Conservation (phyloP, 1,139 yeast species). For the Pichia sp. region DNA sequence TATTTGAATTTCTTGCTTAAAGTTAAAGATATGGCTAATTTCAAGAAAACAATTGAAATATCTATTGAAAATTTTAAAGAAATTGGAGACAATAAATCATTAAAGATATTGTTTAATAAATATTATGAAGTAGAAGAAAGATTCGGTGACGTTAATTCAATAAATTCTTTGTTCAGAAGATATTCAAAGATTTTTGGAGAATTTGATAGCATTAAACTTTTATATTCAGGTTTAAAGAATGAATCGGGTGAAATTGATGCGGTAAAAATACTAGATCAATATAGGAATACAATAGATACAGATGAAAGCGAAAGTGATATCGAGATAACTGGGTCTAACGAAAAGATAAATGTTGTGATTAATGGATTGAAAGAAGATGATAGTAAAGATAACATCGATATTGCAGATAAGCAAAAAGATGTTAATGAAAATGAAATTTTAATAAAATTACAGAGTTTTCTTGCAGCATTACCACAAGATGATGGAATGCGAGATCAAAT, state of each 20-base stretch:
- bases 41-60: slow-evolving; percentile 76
- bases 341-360: neutral
- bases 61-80: slow-evolving; percentile 40
- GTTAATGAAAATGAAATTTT: neutral
- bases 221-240: slow-evolving; percentile 1
- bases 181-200: slow-evolving; percentile 49
- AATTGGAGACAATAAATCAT: slow-evolving; percentile 27
- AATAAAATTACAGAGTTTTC: slow-evolving; percentile 1
- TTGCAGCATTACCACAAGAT: slow-evolving; percentile 7
- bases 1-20: slow-evolving; percentile 70
- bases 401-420: neutral
- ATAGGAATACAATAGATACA: neutral
- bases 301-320: neutral
- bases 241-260: slow-evolving; percentile 1
- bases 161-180: slow-evolving; percentile 59
- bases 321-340: neutral
- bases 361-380: slow-evolving; percentile 3
- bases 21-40: slow-evolving; percentile 72
- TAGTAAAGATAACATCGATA: too few relatives aligned
- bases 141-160: slow-evolving; percentile 65
- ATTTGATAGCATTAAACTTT: neutral
- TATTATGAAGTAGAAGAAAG: slow-evolving; percentile 42
- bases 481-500: slow-evolving; percentile 4
- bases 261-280: slow-evolving; percentile 5
- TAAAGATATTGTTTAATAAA: slow-evolving; percentile 43